Evolutionary conservation across 2,329 filamentous ascomycete species (phyloP), one percentile per base, ranked within the genome.

Genomic region (Botrytis sinoallii): DNA sequence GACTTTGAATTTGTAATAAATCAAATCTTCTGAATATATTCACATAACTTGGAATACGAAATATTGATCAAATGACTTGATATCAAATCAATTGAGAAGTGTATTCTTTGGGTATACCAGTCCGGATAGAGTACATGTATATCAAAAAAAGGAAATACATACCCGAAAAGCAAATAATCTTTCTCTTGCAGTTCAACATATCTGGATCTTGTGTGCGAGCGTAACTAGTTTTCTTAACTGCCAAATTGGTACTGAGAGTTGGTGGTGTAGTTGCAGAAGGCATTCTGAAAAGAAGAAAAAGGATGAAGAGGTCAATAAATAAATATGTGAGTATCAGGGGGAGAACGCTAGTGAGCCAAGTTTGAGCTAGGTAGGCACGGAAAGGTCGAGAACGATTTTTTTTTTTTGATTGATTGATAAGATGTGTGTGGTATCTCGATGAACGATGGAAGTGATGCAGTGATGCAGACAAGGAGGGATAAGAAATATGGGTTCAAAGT

Each of bases 131-230:
- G 20, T 48, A 35, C 22, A 12, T 46, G 20, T 10, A 22, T 29
- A 46, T 18, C 18, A 10, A 40, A 40, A 68, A 72, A 63, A 52
- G 57, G 59, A 72, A 61, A 70, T 32, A 74, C 82, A 70, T 84
- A 88, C 86, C 86, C 78, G 87, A 88, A 78, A 89, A 89, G 80
- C 86, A 88, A 74, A 89, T 85, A 73, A 89, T 87, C 82, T 88
- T 88, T 76, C 87, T 82, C 82, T 85, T 87, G 64, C 83, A 86
- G 74, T 81, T 81, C 66, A 82, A 78, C 40, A 77, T 77, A 42
- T 79, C 76, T 8, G 57, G 60, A 42, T 79, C 75, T 70, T 79
- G 78, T 22, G 75, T 75, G 66, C 78, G 76, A 14, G 73, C 66
- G 67, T 77, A 77, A 55, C 76, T 80, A 25, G 80, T 77, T 69